Evolutionary conservation across 495 filamentous ascomycete genomes (phyloP).

Genomic region (Aspergillus conjunctus): DNA sequence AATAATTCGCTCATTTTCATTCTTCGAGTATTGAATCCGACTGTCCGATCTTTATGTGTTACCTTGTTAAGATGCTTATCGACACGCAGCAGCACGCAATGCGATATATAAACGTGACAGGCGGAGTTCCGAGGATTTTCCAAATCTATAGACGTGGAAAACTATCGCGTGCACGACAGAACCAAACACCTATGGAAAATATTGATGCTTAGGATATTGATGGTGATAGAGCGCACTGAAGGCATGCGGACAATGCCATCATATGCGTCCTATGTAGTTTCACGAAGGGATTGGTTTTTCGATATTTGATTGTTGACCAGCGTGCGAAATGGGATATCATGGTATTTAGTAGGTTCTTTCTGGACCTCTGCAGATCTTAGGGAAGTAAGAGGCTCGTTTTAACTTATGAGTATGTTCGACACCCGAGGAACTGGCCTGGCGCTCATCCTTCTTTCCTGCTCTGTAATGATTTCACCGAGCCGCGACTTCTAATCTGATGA

Average conservation of each 20-base stretch:
- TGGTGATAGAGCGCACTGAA: not conserved
- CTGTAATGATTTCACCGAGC: not conserved
- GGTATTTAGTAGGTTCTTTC: not conserved
- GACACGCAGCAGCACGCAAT: too few species aligned
- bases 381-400: not conserved
- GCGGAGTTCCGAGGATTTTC: too few species aligned
- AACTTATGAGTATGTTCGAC: not conserved
- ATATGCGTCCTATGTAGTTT: not conserved
- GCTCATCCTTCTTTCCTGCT: slow-evolving; percentile 1
- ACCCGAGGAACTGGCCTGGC: not conserved
- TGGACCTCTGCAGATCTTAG: not conserved
- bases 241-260: not conserved
- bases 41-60: too few species aligned
- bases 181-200: too few species aligned
- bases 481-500: slow-evolving; percentile 12
- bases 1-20: not conserved
- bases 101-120: too few species aligned
- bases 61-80: too few species aligned
- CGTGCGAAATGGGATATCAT: not conserved
- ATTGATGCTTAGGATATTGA: not conserved
- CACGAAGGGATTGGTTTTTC: slow-evolving; percentile 1
- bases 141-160: not conserved
- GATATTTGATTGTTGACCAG: slow-evolving; percentile 3
- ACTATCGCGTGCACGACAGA: not conserved
- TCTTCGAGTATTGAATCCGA: not conserved